Conservation (phyloP, 768 basidiomycete species). For the Suillus variegatus region DNA sequence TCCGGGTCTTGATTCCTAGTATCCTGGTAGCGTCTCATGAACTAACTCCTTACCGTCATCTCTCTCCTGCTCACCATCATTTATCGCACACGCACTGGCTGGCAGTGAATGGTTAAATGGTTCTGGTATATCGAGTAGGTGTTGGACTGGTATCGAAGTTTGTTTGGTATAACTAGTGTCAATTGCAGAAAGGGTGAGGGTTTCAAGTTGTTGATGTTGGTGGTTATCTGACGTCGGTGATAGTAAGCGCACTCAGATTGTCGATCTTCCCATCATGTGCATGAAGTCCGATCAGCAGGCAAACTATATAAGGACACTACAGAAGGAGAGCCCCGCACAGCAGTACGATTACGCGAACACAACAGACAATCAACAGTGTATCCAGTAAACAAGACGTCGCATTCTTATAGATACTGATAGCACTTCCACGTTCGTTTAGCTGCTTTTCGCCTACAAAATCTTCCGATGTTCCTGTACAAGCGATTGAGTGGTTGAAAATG, state of each 20-base stretch:
- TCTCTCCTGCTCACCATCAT: conserved; percentile 12
- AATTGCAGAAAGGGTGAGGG: background rate
- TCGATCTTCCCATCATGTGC: background rate
- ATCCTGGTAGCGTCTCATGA: conserved; percentile 47
- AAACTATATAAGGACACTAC: background rate
- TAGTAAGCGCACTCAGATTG: background rate
- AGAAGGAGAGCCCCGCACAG: background rate
- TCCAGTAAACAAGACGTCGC: background rate
- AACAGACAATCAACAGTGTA: background rate
- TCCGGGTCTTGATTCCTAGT: conserved; percentile 85
- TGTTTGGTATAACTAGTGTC: conserved; percentile 1
- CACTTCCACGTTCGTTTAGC: background rate
- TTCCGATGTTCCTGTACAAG: conserved; percentile 47
- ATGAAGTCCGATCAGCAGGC: background rate
- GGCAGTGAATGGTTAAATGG: background rate
- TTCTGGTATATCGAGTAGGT: conserved; percentile 3
- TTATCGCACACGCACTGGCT: background rate
- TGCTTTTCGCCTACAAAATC: conserved; percentile 13
- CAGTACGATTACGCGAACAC: background rate
- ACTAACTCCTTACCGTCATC: conserved; percentile 1
- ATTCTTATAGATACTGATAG: background rate
- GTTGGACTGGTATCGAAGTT: conserved; percentile 1
- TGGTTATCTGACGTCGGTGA: background rate
- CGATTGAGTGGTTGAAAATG: background rate
- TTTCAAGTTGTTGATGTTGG: background rate